phyloP scores from a whole-genome alignment of 1,284 basidiomycete species.

The Moesziomyces globuligerus region DNA sequence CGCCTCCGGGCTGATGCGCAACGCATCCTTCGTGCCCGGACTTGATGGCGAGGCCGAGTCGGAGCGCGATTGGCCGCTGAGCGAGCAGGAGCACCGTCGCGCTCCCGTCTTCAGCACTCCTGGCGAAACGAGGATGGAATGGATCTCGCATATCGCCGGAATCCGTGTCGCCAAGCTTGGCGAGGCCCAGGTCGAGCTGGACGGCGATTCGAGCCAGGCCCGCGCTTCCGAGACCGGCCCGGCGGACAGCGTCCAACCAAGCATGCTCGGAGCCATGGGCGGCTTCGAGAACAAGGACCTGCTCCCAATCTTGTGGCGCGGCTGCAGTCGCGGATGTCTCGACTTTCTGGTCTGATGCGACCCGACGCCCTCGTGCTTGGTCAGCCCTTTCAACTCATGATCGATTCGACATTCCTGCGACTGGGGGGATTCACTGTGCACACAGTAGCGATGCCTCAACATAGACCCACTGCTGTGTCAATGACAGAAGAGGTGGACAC shows the following conservation, averaged over 20 bases:
- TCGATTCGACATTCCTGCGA: too few relatives aligned
- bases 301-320: conserved; percentile 51
- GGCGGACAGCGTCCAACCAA: conserved; percentile 7
- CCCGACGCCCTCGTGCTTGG: too few relatives aligned
- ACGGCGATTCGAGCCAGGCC: neutral
- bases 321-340: conserved; percentile 47
- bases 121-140: conserved; percentile 57
- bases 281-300: conserved; percentile 41
- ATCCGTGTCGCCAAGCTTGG: conserved; percentile 50
- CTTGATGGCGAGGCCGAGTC: neutral
- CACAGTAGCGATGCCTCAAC: too few relatives aligned
- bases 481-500: too few relatives aligned
- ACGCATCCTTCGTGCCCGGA: conserved; percentile 15
- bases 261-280: conserved; percentile 34
- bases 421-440: too few relatives aligned
- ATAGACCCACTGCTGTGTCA: too few relatives aligned
- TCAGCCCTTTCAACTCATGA: too few relatives aligned
- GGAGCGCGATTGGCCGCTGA: conserved; percentile 46
- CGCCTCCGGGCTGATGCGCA: conserved; percentile 29
- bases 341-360: conserved; percentile 44
- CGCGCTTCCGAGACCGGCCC: neutral
- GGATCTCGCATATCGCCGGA: conserved; percentile 64
- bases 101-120: conserved; percentile 53
- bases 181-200: conserved; percentile 31
- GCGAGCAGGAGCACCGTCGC: conserved; percentile 32